Percentiles rank a stretch among this genome's conserved stretches.
Conservation (phyloP, 768 basidiomycete genomes). For the Tylopilus sp. region DNA sequence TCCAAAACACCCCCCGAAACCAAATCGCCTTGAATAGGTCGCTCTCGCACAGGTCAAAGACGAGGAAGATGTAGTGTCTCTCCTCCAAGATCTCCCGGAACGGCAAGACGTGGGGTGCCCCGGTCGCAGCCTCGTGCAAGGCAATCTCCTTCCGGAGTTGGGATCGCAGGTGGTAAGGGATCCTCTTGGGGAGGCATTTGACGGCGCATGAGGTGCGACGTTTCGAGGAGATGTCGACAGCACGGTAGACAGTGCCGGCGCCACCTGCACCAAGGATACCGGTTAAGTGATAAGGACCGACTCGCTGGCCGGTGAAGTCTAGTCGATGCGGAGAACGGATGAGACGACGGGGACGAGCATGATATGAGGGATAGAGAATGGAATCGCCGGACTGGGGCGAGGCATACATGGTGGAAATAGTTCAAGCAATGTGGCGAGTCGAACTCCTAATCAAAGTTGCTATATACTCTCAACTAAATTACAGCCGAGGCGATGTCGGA, state of each 20-base stretch:
- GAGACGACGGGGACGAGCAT: background rate
- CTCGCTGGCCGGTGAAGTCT: background rate
- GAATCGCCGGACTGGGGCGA: background rate
- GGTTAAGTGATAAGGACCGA: background rate
- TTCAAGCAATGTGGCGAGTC: background rate
- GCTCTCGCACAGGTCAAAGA: background rate
- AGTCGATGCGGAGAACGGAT: background rate
- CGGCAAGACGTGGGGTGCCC: background rate
- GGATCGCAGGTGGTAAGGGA: background rate
- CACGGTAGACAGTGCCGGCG: background rate
- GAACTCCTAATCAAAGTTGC: background rate
- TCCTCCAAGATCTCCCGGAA: background rate
- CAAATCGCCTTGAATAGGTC: background rate
- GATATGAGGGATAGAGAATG: background rate
- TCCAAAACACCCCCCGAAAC: background rate
- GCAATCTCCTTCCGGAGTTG: background rate
- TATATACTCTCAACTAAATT: background rate
- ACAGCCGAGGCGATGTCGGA: background rate
- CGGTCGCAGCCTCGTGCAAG: background rate
- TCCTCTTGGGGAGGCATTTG: background rate
- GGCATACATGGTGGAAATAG: background rate
- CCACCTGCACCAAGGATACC: background rate
- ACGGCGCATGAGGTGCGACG: background rate
- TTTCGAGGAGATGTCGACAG: background rate
- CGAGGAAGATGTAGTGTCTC: background rate